phyloP scores from a whole-genome alignment of 2,329 filamentous ascomycete genomes.

The Pochonia chlamydosporia region DNA sequence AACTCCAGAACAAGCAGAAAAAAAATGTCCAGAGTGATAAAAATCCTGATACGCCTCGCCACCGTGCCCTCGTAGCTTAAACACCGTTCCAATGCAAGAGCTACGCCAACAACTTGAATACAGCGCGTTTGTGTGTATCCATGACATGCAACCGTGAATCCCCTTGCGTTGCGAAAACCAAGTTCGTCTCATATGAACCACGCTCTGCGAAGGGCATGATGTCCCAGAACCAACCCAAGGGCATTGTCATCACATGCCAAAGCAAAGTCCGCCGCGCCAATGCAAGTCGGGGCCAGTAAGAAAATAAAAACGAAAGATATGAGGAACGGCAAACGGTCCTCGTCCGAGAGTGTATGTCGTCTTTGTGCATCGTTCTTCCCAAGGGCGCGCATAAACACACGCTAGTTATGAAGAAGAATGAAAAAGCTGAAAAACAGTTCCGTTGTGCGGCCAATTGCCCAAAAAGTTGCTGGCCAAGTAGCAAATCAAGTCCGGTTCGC shows the following conservation, averaged over 20 bases:
- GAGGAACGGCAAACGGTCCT: constrained; percentile 3
- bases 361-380: neutral
- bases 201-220: constrained; percentile 5
- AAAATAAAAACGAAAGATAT: constrained; percentile 1
- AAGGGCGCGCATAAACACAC: neutral
- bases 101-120: constrained; percentile 6
- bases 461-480: constrained; percentile 8
- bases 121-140: constrained; percentile 3
- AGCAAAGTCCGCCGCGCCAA: constrained; percentile 15
- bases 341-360: neutral
- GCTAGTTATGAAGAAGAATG: neutral
- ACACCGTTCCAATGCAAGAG: constrained; percentile 12
- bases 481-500: constrained; percentile 27
- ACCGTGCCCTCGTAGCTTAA: constrained; percentile 8
- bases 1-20: constrained; percentile 8
- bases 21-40: constrained; percentile 9
- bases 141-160: constrained; percentile 6
- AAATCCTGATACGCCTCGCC: constrained; percentile 16
- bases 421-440: neutral
- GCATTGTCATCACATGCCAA: constrained; percentile 21
- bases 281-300: constrained; percentile 8
- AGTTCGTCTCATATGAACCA: constrained; percentile 4
- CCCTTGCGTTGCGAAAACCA: constrained; percentile 2
- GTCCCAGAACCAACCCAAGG: constrained; percentile 19
- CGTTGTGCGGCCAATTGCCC: neutral